These are phyloP conservation scores for Fistulinella prunicolor DNA, from an alignment of 768 basidiomycete genomes.

Conservation along the genomic window DNA sequence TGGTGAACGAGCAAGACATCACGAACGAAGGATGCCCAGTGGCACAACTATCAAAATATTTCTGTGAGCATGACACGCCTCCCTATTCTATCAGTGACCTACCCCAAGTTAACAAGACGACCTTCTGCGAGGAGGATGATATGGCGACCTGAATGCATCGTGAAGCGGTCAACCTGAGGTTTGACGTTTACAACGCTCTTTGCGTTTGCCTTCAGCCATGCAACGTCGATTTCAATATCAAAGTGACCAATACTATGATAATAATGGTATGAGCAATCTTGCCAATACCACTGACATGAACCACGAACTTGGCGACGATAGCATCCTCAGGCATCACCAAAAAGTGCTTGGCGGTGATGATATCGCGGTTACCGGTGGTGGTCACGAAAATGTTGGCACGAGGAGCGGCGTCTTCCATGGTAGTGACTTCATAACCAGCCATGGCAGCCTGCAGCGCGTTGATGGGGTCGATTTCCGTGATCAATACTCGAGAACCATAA, in stretches of 20 bases:
- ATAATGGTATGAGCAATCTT: conserved; percentile 9
- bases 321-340: conserved; percentile 95
- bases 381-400: conserved; percentile 93
- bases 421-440: conserved; percentile 98
- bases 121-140: conserved; percentile 97
- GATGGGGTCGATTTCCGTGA: conserved; percentile 99
- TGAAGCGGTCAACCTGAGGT: conserved; percentile 98
- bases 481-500: conserved; percentile 94
- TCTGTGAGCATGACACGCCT: conserved; percentile 7
- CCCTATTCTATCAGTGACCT: conserved; percentile 18
- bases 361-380: conserved; percentile 98
- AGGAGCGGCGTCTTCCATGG: conserved; percentile 96
- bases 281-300: neutral
- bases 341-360: conserved; percentile 93
- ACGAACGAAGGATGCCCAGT: conserved; percentile 99
- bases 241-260: conserved; percentile 74
- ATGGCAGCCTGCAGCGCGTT: conserved; percentile 99
- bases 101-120: conserved; percentile 98
- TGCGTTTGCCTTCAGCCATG: conserved; percentile 96
- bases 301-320: conserved; percentile 92
- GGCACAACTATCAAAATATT: conserved; percentile 59
- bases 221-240: conserved; percentile 92
- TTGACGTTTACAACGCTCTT: conserved; percentile 84
- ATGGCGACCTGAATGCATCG: conserved; percentile 89
- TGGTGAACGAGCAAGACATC: conserved; percentile 99